A percentile compares a stretch with the other conserved stretches of the same genome.
phyloP scores from a whole-genome alignment of 2,329 filamentous ascomycete species.

The Neofusicoccum umdonicola region DNA sequence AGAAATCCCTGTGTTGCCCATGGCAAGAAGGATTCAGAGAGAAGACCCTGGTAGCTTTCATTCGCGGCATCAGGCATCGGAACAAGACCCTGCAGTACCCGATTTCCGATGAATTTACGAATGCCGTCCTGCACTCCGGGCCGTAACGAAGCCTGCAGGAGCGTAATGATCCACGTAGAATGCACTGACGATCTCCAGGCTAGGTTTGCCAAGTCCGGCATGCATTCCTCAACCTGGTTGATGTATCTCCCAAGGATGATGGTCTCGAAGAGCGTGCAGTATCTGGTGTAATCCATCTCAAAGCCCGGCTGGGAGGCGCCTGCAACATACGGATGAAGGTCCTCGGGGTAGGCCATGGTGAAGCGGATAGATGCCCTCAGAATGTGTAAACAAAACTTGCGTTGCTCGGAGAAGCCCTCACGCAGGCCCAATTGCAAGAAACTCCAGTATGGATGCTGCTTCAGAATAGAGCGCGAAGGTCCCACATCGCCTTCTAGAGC shows the following conservation, averaged over 20 bases:
- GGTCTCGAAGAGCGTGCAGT: conserved; percentile 47
- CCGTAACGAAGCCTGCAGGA: conserved; percentile 43
- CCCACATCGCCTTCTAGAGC: conserved; percentile 23
- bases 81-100: conserved; percentile 36
- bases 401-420: conserved; percentile 44
- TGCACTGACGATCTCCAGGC: conserved; percentile 36
- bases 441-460: conserved; percentile 40
- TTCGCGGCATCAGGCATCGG: conserved; percentile 23
- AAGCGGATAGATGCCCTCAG: conserved; percentile 38
- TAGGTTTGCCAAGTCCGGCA: conserved; percentile 42
- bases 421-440: conserved; percentile 38
- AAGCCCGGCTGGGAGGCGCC: conserved; percentile 19
- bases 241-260: conserved; percentile 49
- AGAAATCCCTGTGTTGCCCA: conserved; percentile 48
- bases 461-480: conserved; percentile 25
- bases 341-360: conserved; percentile 16
- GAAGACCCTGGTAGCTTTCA: conserved; percentile 41
- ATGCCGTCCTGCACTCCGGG: conserved; percentile 45
- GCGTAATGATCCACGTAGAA: conserved; percentile 41
- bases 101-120: conserved; percentile 46
- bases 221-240: conserved; percentile 48
- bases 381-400: conserved; percentile 47
- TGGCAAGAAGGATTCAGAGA: conserved; percentile 43
- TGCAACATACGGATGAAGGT: conserved; percentile 12
- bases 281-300: conserved; percentile 41